Conservation (phyloP, 78 protist genomes). For the Goniomonas avonlea region DNA sequence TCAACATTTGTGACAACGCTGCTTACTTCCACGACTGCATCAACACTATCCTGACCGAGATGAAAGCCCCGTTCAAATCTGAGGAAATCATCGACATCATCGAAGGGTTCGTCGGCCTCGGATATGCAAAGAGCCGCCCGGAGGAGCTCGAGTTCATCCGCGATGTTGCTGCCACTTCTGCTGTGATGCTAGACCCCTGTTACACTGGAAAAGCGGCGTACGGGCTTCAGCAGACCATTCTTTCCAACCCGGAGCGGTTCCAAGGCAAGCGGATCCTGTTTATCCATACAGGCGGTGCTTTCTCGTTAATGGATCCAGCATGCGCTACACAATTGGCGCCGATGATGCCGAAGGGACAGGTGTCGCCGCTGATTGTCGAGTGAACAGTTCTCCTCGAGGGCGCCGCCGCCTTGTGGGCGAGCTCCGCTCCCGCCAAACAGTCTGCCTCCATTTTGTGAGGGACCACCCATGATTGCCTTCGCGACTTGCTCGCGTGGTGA, state of each 20-base stretch:
- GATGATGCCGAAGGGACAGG: too few species aligned
- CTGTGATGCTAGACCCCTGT: constrained; percentile 5
- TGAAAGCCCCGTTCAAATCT: too few species aligned
- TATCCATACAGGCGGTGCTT: constrained; percentile 17
- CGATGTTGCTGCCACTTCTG: neutral
- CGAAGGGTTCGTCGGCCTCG: neutral
- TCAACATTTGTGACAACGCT: neutral
- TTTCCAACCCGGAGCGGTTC: neutral
- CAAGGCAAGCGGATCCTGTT: neutral
- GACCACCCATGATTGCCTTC: too few species aligned
- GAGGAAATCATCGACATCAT: neutral
- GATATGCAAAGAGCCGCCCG: neutral
- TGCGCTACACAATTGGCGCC: too few species aligned
- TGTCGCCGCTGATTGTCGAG: too few species aligned
- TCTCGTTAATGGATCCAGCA: too few species aligned
- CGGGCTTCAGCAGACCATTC: neutral
- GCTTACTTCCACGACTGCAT: neutral
- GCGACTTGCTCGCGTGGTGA: too few species aligned
- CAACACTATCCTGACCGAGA: neutral
- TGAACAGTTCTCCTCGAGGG: too few species aligned
- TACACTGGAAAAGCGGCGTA: constrained; percentile 27
- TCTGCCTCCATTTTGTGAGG: too few species aligned
- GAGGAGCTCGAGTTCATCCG: neutral
- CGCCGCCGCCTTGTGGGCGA: too few species aligned
- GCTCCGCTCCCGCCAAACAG: too few species aligned